phyloP scores from a whole-genome alignment of 257 asterid species.

The Cruciata laevipes region DNA sequence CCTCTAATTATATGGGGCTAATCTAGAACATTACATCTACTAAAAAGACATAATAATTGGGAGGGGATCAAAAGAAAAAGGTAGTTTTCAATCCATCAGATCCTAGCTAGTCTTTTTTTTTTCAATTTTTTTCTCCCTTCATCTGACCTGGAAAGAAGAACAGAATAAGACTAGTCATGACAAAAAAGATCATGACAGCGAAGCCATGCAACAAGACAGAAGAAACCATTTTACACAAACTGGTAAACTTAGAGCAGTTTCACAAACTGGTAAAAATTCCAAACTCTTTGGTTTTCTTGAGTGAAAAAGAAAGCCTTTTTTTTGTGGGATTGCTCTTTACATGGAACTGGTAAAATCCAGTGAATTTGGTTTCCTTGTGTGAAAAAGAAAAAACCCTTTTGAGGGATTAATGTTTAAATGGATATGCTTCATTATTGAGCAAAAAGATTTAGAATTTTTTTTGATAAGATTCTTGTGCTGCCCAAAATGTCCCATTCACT shows the following conservation, averaged over 20 bases:
- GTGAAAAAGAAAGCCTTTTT: background rate
- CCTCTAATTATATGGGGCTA: too few species aligned
- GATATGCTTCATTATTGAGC: background rate
- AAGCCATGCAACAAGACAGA: constrained; percentile 28
- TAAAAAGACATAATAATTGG: constrained; percentile 32
- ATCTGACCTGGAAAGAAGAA: constrained; percentile 33
- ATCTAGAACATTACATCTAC: background rate
- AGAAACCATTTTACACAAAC: background rate
- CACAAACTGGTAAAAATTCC: background rate
- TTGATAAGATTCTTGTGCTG: background rate
- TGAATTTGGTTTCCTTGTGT: background rate
- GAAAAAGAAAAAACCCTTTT: background rate
- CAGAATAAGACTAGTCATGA: constrained; percentile 20
- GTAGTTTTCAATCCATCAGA: constrained; percentile 14
- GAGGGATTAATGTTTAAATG: constrained; percentile 5
- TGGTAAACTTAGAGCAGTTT: background rate
- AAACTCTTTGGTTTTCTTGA: background rate
- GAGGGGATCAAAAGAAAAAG: constrained; percentile 29
- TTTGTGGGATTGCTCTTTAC: background rate
- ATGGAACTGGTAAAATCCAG: background rate
- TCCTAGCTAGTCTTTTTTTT: constrained; percentile 1
- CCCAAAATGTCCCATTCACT: constrained; percentile 1
- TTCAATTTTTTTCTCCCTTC: constrained; percentile 16
- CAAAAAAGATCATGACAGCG: constrained; percentile 34
- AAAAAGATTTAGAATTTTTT: constrained; percentile 15